phyloP scores from a whole-genome alignment of 2,329 filamentous ascomycete species.

The Fusarium robinianum region DNA sequence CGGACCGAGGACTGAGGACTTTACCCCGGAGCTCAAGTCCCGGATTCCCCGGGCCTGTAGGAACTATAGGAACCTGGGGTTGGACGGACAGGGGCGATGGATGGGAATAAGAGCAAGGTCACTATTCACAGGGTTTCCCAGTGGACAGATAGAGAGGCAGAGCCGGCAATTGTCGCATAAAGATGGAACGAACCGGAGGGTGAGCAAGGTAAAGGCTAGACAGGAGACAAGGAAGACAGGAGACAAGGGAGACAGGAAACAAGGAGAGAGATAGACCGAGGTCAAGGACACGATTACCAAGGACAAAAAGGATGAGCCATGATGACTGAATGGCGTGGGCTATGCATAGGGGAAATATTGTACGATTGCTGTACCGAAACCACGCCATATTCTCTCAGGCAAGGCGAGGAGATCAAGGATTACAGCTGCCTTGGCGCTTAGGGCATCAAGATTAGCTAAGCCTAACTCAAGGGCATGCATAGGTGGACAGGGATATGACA shows the following conservation, averaged over 20 bases:
- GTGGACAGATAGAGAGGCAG: background rate
- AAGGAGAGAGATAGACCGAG: no score
- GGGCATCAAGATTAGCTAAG: background rate
- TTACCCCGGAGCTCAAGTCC: constrained; percentile 12
- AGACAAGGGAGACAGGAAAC: no score
- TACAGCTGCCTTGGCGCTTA: background rate
- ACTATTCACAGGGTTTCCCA: no score
- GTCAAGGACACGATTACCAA: constrained; percentile 11
- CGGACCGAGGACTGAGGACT: no score
- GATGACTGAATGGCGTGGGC: constrained; percentile 19
- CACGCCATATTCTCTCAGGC: constrained; percentile 24
- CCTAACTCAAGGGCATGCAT: no score
- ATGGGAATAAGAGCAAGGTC: constrained; percentile 12
- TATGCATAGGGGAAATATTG: constrained; percentile 19
- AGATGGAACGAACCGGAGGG: constrained; percentile 18
- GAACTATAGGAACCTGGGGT: no score
- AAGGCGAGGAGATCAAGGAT: constrained; percentile 9
- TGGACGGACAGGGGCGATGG: no score
- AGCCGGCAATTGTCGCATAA: constrained; percentile 7
- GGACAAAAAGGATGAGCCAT: constrained; percentile 7
- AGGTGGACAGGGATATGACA: constrained; percentile 2
- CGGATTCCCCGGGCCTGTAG: constrained; percentile 22
- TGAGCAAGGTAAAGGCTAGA: no score
- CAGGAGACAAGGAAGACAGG: no score
- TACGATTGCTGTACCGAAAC: constrained; percentile 26